Base-by-base conservation (phyloP, 257 asterid species). In the Solanum virginianum region DNA sequence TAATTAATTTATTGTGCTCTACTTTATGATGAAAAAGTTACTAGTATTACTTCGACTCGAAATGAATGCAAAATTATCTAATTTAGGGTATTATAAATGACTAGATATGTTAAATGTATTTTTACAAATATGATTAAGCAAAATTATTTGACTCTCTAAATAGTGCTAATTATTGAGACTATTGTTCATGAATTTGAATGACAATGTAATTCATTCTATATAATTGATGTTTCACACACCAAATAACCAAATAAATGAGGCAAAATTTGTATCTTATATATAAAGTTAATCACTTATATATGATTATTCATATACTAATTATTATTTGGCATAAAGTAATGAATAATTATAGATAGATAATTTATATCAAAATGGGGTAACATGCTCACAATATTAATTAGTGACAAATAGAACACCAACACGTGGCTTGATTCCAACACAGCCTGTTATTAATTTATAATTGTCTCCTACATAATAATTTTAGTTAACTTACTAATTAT, bases 361-460 rank as follows among this genome's bases (percentile, higher is more conserved):
- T 4, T 77, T 49, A 51, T n/a, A 91, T 85, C 86, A 84, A 88
- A 88, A 80, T 63, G 54, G 69, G 62, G 45, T 88, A 91, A 91
- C 93, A 90, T 92, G 94, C 45, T 89, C 88, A 87, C 85, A 91
- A 88, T 88, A 85, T 85, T 83, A 71, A 80, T 86, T 88, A 87
- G 89, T 85, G 87, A 70, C 88, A 88, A 92, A 86, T 91, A 85
- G 87, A 77, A 77, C 62, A 51, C 47, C 11, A 87, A 89, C 94
- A 90, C 91, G 92, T 90, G 94, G 87, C 92, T 77, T 80, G 93
- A 91, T 91, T 88, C 94, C 88, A 59, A 88, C 68, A 90, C 93
- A 91, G 87, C 86, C 90, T 88, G 91, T 29, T 29, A 29, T 29
- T 29, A 29, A 29, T 29, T 29, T 29, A 29, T 29, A 29, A 29